Evolutionary conservation across 2,329 filamentous ascomycete species (phyloP).

Genomic region (Proliferodiscus dingleyae): DNA sequence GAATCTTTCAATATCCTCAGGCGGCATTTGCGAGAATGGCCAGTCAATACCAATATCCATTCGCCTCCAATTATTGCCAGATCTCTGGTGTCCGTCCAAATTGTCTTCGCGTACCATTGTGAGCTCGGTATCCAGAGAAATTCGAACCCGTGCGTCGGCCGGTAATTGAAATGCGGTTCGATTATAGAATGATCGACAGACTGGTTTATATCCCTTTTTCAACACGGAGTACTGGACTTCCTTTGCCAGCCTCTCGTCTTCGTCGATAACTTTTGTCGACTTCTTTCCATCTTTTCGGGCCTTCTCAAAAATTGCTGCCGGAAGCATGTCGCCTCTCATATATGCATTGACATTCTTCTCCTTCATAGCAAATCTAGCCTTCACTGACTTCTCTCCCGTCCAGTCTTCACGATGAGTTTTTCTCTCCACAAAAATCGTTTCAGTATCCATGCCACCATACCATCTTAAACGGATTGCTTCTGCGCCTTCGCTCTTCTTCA

Average conservation of each 20-base stretch:
- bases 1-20: slow-evolving; percentile 83
- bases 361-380: slow-evolving; percentile 90
- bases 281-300: slow-evolving; percentile 94
- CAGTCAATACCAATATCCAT: slow-evolving; percentile 97
- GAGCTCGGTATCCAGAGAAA: slow-evolving; percentile 93
- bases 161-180: slow-evolving; percentile 96
- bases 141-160: slow-evolving; percentile 90
- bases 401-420: slow-evolving; percentile 99
- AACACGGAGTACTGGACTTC: slow-evolving; percentile 94
- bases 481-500: slow-evolving; percentile 97
- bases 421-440: slow-evolving; percentile 93
- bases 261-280: slow-evolving; percentile 81
- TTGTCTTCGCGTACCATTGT: slow-evolving; percentile 96
- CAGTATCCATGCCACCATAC: slow-evolving; percentile 95
- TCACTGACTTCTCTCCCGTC: slow-evolving; percentile 98
- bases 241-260: slow-evolving; percentile 81
- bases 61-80: slow-evolving; percentile 88
- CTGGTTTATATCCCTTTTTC: slow-evolving; percentile 79
- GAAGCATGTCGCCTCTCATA: slow-evolving; percentile 76
- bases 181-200: slow-evolving; percentile 96
- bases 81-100: slow-evolving; percentile 69
- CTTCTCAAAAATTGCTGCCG: slow-evolving; percentile 91
- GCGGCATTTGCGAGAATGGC: slow-evolving; percentile 83
- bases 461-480: slow-evolving; percentile 94
- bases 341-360: slow-evolving; percentile 97